A percentile compares a stretch with the other conserved stretches of the same genome.
These are phyloP conservation scores for Fagus sylvatica DNA, from an alignment of 306 rosid genomes.

Conservation along the genomic window DNA sequence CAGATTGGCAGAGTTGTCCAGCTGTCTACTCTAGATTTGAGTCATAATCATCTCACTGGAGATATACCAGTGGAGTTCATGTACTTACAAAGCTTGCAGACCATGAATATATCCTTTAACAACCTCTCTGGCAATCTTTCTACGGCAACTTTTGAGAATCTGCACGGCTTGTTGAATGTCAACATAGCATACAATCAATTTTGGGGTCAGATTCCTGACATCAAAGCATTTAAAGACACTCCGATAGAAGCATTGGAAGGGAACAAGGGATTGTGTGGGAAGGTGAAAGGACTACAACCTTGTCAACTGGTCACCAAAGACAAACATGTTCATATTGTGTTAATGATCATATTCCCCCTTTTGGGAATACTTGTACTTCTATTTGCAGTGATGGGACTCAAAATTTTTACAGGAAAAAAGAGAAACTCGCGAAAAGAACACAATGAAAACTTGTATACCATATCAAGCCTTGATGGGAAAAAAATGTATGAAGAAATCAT, in stretches of 20 bases:
- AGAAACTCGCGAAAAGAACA: background rate
- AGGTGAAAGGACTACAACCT: conserved; percentile 8
- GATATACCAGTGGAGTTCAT: background rate
- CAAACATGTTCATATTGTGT: background rate
- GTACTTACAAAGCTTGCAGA: conserved; percentile 11
- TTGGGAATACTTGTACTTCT: background rate
- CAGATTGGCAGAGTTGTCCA: conserved; percentile 1
- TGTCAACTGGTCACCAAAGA: background rate
- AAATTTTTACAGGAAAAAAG: background rate
- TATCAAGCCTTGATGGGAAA: conserved; percentile 17
- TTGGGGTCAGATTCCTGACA: conserved; percentile 23
- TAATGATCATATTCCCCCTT: conserved; percentile 3
- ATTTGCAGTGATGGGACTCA: background rate
- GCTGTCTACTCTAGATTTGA: background rate
- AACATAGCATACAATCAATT: conserved; percentile 23
- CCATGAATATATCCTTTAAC: conserved; percentile 12
- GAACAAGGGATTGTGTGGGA: conserved; percentile 24
- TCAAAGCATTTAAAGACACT: conserved; percentile 9
- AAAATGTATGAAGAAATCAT: conserved; percentile 21
- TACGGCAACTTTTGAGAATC: background rate
- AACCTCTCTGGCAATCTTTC: conserved; percentile 20
- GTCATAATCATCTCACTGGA: conserved; percentile 9
- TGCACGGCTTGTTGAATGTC: conserved; percentile 3
- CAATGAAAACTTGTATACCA: background rate
- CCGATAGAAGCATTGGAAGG: background rate